Base-by-base conservation (phyloP, 2,329 filamentous ascomycete species). In the Sporothrix pallida region DNA sequence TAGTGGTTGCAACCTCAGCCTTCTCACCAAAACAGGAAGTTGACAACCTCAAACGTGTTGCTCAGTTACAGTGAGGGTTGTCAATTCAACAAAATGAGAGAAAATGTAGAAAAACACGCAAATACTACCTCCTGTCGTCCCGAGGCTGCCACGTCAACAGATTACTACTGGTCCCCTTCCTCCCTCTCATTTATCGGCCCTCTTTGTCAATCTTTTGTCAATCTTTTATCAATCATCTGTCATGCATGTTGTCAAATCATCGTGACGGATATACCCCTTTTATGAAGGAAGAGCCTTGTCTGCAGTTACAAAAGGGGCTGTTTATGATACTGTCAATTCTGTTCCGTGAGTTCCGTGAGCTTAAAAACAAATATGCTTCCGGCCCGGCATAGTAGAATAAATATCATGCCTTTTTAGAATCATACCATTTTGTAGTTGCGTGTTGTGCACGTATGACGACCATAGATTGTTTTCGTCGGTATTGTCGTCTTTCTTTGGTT, bases 111-210 rank as follows among this genome's bases (percentile, higher is more conserved):
- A 63, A 48, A 68, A 37, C 26, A 37, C 44, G 46, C 26, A 56
- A 15, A 70, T 56, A 52, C 48, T 3, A 54, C 67, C 67, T 54
- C 46, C 10, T 12, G 23, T 42, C 26, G 13, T 20, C 17, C 26
- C 31, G 15, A 70, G 67, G 67, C 67, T 70, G 67, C 67, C 67
- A 70, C 50, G 67, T 70, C 67, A 70, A 70, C 67, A 70, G 44
- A 15, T 31, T 31, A 15, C 26, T 17, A 31, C 48, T 46, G 1
- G 3, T 17, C 48, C 26, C 10, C 58, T 67, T 37, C 26, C 23
- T 50, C 42, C 12, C 13, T 50, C 8, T 67, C 7, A 23, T 67
- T 20, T 10, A 26, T 67, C 4, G 10, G 31, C 44, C n/a, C 42
- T 42, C 60, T 42, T 62, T 44, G 60, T 9, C 8, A 44, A 63